Evolutionary conservation across 768 basidiomycete genomes (phyloP), one percentile per base, ranked within the genome.

Genomic region (Auriscalpium vulgare): DNA sequence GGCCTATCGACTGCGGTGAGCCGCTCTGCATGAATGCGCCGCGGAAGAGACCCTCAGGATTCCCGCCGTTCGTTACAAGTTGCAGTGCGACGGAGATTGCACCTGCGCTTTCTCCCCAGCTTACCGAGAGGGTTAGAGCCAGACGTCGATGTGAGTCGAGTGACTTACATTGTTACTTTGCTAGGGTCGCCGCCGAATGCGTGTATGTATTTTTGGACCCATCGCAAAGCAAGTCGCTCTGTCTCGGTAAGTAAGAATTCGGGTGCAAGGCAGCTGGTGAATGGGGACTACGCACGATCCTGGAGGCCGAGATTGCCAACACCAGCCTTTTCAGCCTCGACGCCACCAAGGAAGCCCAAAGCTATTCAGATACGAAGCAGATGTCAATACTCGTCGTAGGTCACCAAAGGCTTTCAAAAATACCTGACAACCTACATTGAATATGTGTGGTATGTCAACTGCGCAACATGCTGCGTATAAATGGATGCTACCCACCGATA

Each of bases 21-120:
- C 61, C 56, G 6, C 58, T 55, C 47, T 62, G 53, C 63, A 63
- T 62, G 55, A 59, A 56, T 1, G 50, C 63, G 4, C 51, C 65
- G 19, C 59, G 59, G 55, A 66, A 64, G 19, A 66, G 59, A 36
- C 58, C 58, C 17, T 59, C 58, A 21, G 51, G 53, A 46, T 61
- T 51, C 2, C 61, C 62, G 16, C 54, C 61, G 49, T 64, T 59
- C n/a, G 55, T 38, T 29, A 66, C 43, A 57, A 66, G 61, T 10
- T 65, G 64, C 16, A 55, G 51, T 11, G 55, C 59, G 35, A 61
- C 56, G 11, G 62, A 60, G 10, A 59, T 54, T 1, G 58, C 55
- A 1, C 66, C 66, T 8, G 66, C 65, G 53, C 60, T 63, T 37
- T 59, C 51, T 16, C 64, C 63, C 62, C 59, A 68, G 14, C 63